Evolutionary conservation across 2,329 filamentous ascomycete species (phyloP), one percentile per base, ranked within the genome.

Genomic region (Diaporthe ampelina): DNA sequence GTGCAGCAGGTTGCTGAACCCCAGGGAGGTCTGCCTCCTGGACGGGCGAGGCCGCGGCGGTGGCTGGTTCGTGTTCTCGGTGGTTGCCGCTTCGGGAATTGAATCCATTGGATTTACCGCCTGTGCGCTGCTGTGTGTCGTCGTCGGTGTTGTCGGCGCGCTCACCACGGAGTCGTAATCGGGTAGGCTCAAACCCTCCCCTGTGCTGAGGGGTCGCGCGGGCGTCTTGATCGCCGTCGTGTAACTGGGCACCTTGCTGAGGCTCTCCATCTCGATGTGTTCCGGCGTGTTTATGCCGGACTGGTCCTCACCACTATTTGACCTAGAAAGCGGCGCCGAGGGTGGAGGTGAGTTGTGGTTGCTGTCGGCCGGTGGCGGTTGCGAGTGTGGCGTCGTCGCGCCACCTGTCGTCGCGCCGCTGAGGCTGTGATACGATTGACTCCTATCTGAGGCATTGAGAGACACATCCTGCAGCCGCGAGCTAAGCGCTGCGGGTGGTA

Each of bases 231-330:
- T 90, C 0, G 94, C 94, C 1, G 94, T 95, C 21, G 89, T 89
- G 81, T 95, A 95, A 73, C 93, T 95, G 1, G 94, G 94, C 2
- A 95, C 93, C 77, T 93, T 93, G 81, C 88, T 93, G 56, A 95
- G 84, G 76, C 91, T 89, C 63, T 89, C 88, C 77, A 94, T 84
- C 76, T 93, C 91, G 65, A 87, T 78, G 76, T 91, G 88, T 77
- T 91, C 88, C 5, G 88, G 87, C 10, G 90, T 91, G 76, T 87
- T 86, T 73, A 87, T 85, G 6, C 87, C 87, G 21, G 89, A 89
- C 6, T 83, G 81, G 13, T 86, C 84, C 69, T 89, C 88, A 75
- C 84, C 85, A 78, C 88, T 91, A 80, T 87, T 88, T 74, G 86
- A 88, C 52, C 89, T 85, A 11, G 88, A 90, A n/a, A 88, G 81